Percentiles rank a stretch among this genome's conserved stretches.
Conservation (phyloP, 2,329 filamentous ascomycete species). For the Scorias spongiosa region DNA sequence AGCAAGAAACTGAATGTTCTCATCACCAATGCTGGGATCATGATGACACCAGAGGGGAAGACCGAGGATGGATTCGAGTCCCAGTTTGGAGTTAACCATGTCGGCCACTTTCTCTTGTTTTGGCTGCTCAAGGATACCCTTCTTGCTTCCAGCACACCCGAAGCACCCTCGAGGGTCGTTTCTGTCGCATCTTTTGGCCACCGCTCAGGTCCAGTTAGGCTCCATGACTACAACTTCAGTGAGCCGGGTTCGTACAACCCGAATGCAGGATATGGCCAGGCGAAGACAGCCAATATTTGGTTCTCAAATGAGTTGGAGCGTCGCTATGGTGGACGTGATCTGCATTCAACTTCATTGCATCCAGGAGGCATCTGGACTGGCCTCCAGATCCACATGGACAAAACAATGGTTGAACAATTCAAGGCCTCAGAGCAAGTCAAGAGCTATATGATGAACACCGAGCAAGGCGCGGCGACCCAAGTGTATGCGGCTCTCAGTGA, state of each 20-base stretch:
- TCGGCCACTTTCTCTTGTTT: conserved; percentile 40
- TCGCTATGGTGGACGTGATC: conserved; percentile 28
- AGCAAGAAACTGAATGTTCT: conserved; percentile 24
- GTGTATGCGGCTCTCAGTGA: conserved; percentile 29
- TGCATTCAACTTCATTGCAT: conserved; percentile 30
- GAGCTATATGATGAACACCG: conserved; percentile 17
- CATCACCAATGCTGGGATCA: conserved; percentile 33
- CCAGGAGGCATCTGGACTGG: conserved; percentile 29
- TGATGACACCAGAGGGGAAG: conserved; percentile 21
- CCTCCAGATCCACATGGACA: conserved; percentile 4
- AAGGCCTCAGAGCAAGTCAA: conserved; percentile 5
- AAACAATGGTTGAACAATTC: conserved; percentile 6
- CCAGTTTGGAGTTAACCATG: conserved; percentile 39
- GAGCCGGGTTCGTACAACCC: conserved; percentile 4
- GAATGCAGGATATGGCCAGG: conserved; percentile 28
- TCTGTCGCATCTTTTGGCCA: conserved; percentile 31
- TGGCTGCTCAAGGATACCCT: conserved; percentile 33
- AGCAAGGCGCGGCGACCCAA: conserved; percentile 34
- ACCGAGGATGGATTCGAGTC: conserved; percentile 35
- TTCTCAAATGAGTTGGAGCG: conserved; percentile 39
- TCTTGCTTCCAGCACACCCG: conserved; percentile 22
- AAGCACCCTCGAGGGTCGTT: conserved; percentile 34
- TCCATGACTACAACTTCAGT: conserved; percentile 19
- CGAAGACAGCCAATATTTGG: conserved; percentile 37
- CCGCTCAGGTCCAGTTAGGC: conserved; percentile 9